Evolutionary conservation across 371 early-diverging fungal genomes (phyloP).

Genomic region (Lichtheimia ornata): DNA sequence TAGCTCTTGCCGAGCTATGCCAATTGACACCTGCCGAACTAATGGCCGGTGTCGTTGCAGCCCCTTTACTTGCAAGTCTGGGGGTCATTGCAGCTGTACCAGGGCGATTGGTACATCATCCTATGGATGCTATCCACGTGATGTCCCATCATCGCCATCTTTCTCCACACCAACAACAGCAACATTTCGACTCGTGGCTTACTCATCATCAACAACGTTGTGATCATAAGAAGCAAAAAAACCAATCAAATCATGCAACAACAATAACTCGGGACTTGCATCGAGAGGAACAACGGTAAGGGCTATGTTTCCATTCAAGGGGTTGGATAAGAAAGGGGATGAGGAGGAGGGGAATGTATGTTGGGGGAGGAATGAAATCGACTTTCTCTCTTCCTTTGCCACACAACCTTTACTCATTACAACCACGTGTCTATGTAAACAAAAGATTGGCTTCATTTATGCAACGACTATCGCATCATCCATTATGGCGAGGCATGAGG

Average conservation of each 20-base stretch:
- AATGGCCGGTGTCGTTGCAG: conserved; percentile 27
- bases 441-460: conserved; percentile 16
- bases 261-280: conserved; percentile 2
- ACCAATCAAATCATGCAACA: background rate
- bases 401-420: too few relatives aligned
- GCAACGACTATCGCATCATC: conserved; percentile 20
- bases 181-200: background rate
- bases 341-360: too few relatives aligned
- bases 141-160: conserved; percentile 4
- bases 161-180: conserved; percentile 1
- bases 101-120: conserved; percentile 4
- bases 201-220: background rate
- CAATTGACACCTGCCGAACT: conserved; percentile 29
- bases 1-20: conserved; percentile 38
- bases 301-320: too few relatives aligned
- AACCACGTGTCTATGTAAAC: too few relatives aligned
- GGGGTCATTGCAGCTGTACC: conserved; percentile 3
- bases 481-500: conserved; percentile 13
- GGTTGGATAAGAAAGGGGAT: too few relatives aligned
- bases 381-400: too few relatives aligned
- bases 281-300: conserved; percentile 12
- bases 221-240: background rate
- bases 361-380: background rate
- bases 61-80: conserved; percentile 26
- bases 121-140: conserved; percentile 8